Conservation (phyloP, 306 rosid species). For the Fagus sylvatica region DNA sequence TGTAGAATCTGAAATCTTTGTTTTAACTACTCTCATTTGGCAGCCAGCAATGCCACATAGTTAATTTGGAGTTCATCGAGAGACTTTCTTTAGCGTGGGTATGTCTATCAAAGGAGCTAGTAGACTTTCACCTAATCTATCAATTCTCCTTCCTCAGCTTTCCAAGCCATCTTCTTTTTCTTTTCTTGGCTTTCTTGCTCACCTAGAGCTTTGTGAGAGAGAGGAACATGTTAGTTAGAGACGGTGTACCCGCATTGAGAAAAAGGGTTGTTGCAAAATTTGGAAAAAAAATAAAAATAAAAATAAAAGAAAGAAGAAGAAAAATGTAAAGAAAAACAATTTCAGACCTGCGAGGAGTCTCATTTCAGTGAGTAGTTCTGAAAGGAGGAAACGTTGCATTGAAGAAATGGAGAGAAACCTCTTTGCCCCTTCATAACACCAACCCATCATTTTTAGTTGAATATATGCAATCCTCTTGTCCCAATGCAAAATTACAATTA, state of each 20-base stretch:
- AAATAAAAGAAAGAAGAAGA: background rate
- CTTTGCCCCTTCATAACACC: background rate
- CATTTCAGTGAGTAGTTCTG: background rate
- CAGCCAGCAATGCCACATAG: background rate
- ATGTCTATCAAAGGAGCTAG: background rate
- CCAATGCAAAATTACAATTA: no score
- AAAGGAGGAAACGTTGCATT: constrained; percentile 16
- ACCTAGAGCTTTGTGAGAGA: constrained; percentile 3
- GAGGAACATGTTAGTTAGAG: constrained; percentile 35
- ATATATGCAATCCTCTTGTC: background rate
- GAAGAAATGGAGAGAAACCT: constrained; percentile 13
- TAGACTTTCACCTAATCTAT: background rate
- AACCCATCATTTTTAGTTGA: constrained; percentile 9
- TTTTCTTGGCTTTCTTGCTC: constrained; percentile 20
- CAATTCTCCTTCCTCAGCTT: background rate
- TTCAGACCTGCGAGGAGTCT: background rate
- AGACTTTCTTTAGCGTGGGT: background rate
- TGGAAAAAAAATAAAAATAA: background rate
- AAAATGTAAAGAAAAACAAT: background rate
- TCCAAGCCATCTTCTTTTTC: background rate
- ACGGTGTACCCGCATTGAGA: constrained; percentile 54
- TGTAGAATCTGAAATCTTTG: no score
- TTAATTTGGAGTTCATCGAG: background rate
- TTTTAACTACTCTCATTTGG: background rate
- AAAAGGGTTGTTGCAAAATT: constrained; percentile 35